These are phyloP conservation scores for Ceriops zippeliana DNA, from an alignment of 345 rosid species.

Conservation along the genomic window DNA sequence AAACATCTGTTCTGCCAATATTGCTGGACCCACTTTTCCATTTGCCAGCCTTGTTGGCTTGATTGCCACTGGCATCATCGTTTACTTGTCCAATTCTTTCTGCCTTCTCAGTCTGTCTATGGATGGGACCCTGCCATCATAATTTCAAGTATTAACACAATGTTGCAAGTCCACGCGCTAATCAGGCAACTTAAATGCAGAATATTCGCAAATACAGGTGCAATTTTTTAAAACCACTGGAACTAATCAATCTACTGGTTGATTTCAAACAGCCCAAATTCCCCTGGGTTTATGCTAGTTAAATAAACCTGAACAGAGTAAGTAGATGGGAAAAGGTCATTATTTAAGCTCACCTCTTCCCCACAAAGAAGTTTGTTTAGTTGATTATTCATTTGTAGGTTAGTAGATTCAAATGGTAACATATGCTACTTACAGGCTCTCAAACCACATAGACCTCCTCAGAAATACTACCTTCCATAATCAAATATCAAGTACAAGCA, in stretches of 20 bases:
- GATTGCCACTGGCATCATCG: constrained; percentile 17
- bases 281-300: too few species aligned
- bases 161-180: not conserved
- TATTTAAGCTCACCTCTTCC: too few species aligned
- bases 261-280: not conserved
- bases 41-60: constrained; percentile 24
- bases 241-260: not conserved
- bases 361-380: too few species aligned
- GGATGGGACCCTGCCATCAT: constrained; percentile 23
- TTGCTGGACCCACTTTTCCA: constrained; percentile 32
- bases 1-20: constrained; percentile 20
- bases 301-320: too few species aligned
- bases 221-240: not conserved
- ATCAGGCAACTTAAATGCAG: not conserved
- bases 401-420: too few species aligned
- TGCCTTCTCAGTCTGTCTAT: constrained; percentile 37
- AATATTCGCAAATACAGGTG: not conserved
- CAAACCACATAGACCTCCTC: too few species aligned
- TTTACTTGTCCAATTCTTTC: constrained; percentile 25
- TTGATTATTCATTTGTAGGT: too few species aligned
- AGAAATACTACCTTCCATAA: not conserved
- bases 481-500: not conserved
- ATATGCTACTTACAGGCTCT: too few species aligned
- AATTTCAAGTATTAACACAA: not conserved
- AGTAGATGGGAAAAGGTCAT: too few species aligned